A percentile compares a stretch with the other conserved stretches of the same genome.
These are phyloP conservation scores for Mucor plumbeus DNA, from an alignment of 371 early-diverging fungal species.

Conservation along the genomic window DNA sequence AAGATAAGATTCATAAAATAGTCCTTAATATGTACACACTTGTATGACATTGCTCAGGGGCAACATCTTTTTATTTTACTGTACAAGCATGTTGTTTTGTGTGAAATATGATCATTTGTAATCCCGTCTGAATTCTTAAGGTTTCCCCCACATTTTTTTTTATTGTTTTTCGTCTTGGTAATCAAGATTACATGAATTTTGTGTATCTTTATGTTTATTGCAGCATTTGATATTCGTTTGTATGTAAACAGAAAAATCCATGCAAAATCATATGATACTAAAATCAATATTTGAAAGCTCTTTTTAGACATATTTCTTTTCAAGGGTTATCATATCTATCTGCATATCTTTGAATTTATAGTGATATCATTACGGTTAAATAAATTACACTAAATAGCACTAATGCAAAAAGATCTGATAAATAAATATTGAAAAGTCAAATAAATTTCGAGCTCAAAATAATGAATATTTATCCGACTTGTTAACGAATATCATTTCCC, in stretches of 20 bases:
- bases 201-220: neutral
- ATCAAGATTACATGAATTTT: neutral
- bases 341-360: neutral
- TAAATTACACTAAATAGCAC: neutral
- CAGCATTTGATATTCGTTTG: neutral
- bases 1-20: conserved; percentile 11
- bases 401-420: too few relatives aligned
- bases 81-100: neutral
- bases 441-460: too few relatives aligned
- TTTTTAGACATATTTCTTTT: neutral
- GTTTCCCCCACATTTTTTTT: conserved; percentile 1
- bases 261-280: neutral
- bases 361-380: neutral
- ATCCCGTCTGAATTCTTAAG: neutral
- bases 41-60: conserved; percentile 9
- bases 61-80: neutral
- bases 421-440: too few relatives aligned
- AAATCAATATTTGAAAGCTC: neutral
- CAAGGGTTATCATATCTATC: neutral
- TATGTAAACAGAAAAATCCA: conserved; percentile 1
- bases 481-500: too few relatives aligned
- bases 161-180: conserved; percentile 5
- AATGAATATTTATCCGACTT: too few relatives aligned
- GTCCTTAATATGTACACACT: neutral
- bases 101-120: conserved; percentile 1